phyloP scores from a whole-genome alignment of 371 early-diverging fungal genomes.

The Mucor indicus region DNA sequence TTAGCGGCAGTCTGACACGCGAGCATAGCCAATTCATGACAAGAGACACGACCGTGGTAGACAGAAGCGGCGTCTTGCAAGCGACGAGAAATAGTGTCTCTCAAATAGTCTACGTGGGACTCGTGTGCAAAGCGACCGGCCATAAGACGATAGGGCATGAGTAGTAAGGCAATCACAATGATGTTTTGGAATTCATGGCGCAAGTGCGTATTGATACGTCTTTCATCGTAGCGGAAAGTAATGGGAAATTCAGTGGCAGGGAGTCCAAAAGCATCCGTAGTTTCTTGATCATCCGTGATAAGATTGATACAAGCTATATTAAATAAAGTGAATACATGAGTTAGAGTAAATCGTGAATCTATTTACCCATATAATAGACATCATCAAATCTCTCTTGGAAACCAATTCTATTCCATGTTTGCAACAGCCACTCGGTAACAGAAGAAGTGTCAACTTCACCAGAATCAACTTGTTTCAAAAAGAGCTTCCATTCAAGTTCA shows the following conservation, averaged over 20 bases:
- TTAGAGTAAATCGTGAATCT: too few relatives aligned
- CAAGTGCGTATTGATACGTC: slow-evolving; percentile 54
- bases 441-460: slow-evolving; percentile 27
- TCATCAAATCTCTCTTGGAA: too few relatives aligned
- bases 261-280: slow-evolving; percentile 1
- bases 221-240: slow-evolving; percentile 61
- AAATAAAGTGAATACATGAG: too few relatives aligned
- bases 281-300: slow-evolving; percentile 14
- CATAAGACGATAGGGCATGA: slow-evolving; percentile 64
- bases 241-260: slow-evolving; percentile 33
- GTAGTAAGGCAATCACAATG: slow-evolving; percentile 56
- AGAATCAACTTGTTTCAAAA: slow-evolving; percentile 47
- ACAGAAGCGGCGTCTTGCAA: slow-evolving; percentile 32
- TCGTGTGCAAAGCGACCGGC: slow-evolving; percentile 37
- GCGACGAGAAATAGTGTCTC: slow-evolving; percentile 29
- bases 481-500: slow-evolving; percentile 64
- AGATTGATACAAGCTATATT: slow-evolving; percentile 23
- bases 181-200: slow-evolving; percentile 76
- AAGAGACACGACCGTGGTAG: slow-evolving; percentile 13
- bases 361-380: too few relatives aligned
- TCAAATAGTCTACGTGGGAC: slow-evolving; percentile 39
- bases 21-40: slow-evolving; percentile 17
- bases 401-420: slow-evolving; percentile 33
- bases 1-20: slow-evolving; percentile 19
- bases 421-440: slow-evolving; percentile 34